Evolutionary conservation across 1,139 yeast genomes (phyloP), one percentile per base, ranked within the genome.

Genomic region (Citeromyces hawaiiensis): DNA sequence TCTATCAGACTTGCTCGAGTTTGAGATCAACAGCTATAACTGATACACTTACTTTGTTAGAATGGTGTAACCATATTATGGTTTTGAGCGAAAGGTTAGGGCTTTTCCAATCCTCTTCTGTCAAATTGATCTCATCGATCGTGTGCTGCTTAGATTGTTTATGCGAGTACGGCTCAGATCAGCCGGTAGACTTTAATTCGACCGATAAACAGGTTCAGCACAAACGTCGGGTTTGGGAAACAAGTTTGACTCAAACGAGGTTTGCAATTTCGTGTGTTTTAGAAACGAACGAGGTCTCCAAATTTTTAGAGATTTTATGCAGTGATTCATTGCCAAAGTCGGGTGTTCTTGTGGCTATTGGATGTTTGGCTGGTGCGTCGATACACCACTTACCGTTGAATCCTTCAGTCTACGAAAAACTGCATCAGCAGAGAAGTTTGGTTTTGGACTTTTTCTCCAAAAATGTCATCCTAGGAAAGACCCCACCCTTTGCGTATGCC

Each of bases 31-130:
- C 66, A 43, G 81, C 88, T 2, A 53, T 67, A 4, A 60, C 74
- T 4, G 83, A 75, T 52, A 59, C 73, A 43, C 59, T 75, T 51
- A 66, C 79, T 3, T 59, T 80, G 14, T 60, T 80, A 37, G 63
- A 65, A 27, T 81, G 88, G 87, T 56, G 63, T 37, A 68, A 66
- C 44, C 48, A 50, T 16, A 52, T 64, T 17, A 30, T 45, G 14
- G 15, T 38, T 10, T 35, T 40, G 17, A 43, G 48, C n/a, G 42
- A 45, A 3, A 43, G 43, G 11, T 25, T 42, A 11, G 39, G 44
- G 5, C 34, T 44, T 13, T 48, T 39, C 43, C 46, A 38, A 33
- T 27, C 17, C 25, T 30, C 21, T 25, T 19, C 39, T 30, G 39
- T n/a, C 35, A 37, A 21, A 16, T 14, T 37, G 13, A 35, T 21